Percentiles rank a stretch among this genome's conserved stretches.
phyloP scores from a whole-genome alignment of 176 grass and related monocot species.

The Panicum miliaceum region DNA sequence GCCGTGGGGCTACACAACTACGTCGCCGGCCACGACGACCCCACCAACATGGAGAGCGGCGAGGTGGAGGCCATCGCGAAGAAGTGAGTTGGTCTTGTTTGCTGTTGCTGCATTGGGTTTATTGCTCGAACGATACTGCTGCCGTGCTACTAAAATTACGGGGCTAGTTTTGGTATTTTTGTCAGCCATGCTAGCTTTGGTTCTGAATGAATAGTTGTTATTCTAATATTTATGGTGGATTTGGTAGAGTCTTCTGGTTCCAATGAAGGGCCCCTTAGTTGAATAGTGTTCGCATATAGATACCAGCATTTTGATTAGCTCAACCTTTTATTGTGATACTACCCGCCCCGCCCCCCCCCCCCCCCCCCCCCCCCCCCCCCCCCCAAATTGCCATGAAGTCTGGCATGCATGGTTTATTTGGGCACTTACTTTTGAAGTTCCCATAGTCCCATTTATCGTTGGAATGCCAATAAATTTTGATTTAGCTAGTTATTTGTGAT shows the following conservation, averaged over 20 bases:
- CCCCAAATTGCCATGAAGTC: background rate
- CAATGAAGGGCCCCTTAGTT: background rate
- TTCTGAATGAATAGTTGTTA: background rate
- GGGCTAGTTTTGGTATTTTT: background rate
- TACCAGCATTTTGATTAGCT: background rate
- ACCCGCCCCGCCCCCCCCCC: background rate
- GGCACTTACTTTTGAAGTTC: background rate
- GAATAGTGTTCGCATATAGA: background rate
- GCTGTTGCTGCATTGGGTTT: background rate
- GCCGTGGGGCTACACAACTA: conserved; percentile 85
- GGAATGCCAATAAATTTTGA: background rate
- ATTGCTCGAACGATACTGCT: background rate
- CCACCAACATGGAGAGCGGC: conserved; percentile 55
- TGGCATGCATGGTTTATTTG: background rate
- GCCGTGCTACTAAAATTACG: background rate
- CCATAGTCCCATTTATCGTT: background rate
- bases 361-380: background rate
- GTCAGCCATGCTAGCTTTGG: background rate
- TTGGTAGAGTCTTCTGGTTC: background rate
- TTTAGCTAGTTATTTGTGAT: conserved; percentile 15
- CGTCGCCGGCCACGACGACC: conserved; percentile 72
- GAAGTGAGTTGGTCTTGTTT: conserved; percentile 58
- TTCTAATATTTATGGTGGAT: background rate
- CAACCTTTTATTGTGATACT: conserved; percentile 17
- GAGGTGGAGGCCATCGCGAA: conserved; percentile 73